Percentiles rank a stretch among this genome's conserved stretches.
Conservation (phyloP, 164 flowering plant species). For the Umbellularia californica region DNA sequence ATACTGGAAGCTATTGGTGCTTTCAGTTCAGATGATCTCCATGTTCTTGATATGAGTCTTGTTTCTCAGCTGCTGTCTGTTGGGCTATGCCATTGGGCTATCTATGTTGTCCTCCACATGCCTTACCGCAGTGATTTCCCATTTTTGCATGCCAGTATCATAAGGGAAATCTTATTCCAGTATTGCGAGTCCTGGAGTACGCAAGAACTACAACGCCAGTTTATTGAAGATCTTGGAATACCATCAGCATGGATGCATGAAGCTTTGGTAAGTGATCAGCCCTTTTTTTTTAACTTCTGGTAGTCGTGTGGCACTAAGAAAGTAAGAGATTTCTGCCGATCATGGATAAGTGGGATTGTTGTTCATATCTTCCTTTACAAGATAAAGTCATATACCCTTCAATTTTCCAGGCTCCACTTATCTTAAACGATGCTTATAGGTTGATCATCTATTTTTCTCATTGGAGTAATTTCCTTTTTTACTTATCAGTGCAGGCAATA, state of each 20-base stretch:
- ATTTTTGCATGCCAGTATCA: conserved; percentile 59
- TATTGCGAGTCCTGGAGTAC: conserved; percentile 90
- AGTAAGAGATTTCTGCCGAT: background rate
- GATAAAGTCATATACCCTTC: background rate
- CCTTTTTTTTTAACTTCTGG: background rate
- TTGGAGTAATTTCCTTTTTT: background rate
- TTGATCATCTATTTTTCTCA: background rate
- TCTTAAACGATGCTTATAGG: background rate
- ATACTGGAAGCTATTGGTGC: conserved; percentile 85
- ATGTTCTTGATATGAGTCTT: conserved; percentile 86
- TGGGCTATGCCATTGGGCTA: conserved; percentile 96
- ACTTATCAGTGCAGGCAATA: conserved; percentile 60
- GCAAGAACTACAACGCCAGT: conserved; percentile 59
- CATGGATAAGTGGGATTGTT: background rate
- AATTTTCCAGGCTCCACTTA: background rate
- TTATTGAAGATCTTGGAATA: conserved; percentile 78
- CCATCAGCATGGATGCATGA: conserved; percentile 90
- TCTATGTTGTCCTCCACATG: conserved; percentile 95
- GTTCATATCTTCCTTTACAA: background rate
- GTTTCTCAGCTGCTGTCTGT: conserved; percentile 78
- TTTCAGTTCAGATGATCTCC: conserved; percentile 74
- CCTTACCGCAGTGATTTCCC: conserved; percentile 71
- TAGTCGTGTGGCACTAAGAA: background rate
- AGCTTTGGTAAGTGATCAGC: conserved; percentile 63
- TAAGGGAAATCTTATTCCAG: conserved; percentile 89